phyloP scores from a whole-genome alignment of 176 grass and related monocot species.

The Otatea glauca region DNA sequence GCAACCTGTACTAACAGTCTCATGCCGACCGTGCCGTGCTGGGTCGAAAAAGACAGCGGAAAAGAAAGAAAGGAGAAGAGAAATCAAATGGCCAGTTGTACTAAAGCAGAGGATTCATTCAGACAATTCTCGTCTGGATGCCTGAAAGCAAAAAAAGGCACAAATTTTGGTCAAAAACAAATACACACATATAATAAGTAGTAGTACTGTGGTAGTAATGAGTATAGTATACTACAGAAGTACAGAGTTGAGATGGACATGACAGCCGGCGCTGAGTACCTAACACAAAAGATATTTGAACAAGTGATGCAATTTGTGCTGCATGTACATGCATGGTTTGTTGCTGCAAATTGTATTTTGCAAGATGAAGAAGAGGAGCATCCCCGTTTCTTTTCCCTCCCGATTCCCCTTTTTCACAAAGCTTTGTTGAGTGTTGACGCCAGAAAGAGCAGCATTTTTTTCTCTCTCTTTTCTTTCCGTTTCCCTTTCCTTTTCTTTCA shows the following conservation, averaged over 20 bases:
- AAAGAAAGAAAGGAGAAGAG: background rate
- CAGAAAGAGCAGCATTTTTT: background rate
- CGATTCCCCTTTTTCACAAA: background rate
- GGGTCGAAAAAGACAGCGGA: constrained; percentile 19
- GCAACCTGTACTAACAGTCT: background rate
- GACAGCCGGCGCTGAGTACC: background rate
- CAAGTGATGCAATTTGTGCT: background rate
- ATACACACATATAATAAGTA: background rate
- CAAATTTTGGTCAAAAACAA: constrained; percentile 5
- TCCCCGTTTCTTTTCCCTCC: constrained; percentile 19
- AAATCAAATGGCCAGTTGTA: background rate
- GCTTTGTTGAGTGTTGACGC: background rate
- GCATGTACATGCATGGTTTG: background rate
- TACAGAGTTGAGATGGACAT: background rate
- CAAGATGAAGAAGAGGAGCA: background rate
- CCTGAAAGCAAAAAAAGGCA: background rate
- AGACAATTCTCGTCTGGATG: background rate
- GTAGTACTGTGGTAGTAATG: background rate
- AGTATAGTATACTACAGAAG: background rate
- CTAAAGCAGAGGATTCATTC: background rate
- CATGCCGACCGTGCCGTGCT: background rate
- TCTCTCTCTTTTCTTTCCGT: background rate
- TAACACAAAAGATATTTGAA: constrained; percentile 16
- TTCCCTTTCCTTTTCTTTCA: background rate
- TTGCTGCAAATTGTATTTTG: background rate